Evolutionary conservation across 2,329 filamentous ascomycete genomes (phyloP).

Genomic region (Hypoxylon sp.): DNA sequence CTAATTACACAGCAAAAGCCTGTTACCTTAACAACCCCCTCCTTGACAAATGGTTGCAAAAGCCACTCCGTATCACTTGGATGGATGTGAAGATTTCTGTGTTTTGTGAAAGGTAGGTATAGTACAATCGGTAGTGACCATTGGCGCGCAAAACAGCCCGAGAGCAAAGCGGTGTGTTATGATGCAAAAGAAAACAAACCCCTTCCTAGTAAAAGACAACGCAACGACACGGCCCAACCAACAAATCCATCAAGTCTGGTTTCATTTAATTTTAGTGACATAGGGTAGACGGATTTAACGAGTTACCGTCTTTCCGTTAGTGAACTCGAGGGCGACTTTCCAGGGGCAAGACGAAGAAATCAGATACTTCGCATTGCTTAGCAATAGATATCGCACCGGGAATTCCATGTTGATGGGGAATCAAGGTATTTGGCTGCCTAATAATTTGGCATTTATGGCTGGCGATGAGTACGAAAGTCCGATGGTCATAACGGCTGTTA

Average conservation of each 20-base stretch:
- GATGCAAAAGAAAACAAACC: not conserved
- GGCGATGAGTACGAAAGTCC: not conserved
- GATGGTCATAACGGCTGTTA: not conserved
- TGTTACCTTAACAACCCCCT: no score
- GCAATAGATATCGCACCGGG: not conserved
- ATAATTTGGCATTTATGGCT: not conserved
- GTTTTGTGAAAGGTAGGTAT: constrained; percentile 11
- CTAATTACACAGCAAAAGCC: not conserved
- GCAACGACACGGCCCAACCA: constrained; percentile 14
- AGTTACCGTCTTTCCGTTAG: not conserved
- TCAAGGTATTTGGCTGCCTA: not conserved
- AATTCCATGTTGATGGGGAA: not conserved
- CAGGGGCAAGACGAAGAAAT: not conserved
- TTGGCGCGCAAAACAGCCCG: not conserved
- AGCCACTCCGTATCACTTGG: not conserved
- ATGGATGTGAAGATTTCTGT: not conserved
- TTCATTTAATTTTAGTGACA: not conserved
- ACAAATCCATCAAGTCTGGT: constrained; percentile 1
- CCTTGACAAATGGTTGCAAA: not conserved
- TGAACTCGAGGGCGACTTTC: not conserved
- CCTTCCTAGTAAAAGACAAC: not conserved
- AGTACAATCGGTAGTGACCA: constrained; percentile 16
- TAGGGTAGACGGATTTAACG: not conserved
- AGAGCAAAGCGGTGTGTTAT: not conserved
- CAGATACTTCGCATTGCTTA: not conserved